Evolutionary conservation across 2,329 filamentous ascomycete genomes (phyloP), one percentile per base, ranked within the genome.

Genomic region (Pseudocercospora ulei): DNA sequence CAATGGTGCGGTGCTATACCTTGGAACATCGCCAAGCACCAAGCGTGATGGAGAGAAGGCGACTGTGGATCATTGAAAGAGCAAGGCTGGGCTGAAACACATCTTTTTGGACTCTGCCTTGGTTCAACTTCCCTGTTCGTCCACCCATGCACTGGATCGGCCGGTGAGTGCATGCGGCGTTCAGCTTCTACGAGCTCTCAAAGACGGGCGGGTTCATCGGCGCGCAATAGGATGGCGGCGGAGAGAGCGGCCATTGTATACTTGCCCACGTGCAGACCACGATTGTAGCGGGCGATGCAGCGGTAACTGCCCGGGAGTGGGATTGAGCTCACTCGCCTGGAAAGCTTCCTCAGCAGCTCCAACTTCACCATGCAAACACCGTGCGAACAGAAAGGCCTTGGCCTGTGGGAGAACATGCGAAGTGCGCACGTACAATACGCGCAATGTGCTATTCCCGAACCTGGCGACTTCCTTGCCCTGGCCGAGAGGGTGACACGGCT

Each of bases 1-100:
- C 3, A 60, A 56, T 24, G 57, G 58, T 5, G 46, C 52, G 2
- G 56, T 60, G 1, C 19, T 60, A n/a, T 61, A 61, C 29, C 48
- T 59, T 4, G 58, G 58, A 18, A 54, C 50, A n/a, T 55, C 58
- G 12, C 39, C 39, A 4, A 13, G n/a, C 14, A 23, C 28, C 20
- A 26, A 25, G 12, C 17, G 36, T 6, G 41, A 24, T n/a, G 30
- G 20, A 4, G 14, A 30, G 9, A 30, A 33, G n/a, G 51, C 51
- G 3, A 35, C 36, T 3, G 43, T 60, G 5, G 47, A 53, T 9
- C 51, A 59, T 31, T 61, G 58, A 58, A 56, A 58, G 46, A 54
- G 52, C 41, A 55, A 51, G 26, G 43, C 40, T 4, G 58, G 58
- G 3, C 35, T 60, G 14, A 49, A 48, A 28, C 53, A 58, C 31